Evolutionary conservation across 2,329 filamentous ascomycete genomes (phyloP).

Genomic region (Pyricularia pennisetigena): DNA sequence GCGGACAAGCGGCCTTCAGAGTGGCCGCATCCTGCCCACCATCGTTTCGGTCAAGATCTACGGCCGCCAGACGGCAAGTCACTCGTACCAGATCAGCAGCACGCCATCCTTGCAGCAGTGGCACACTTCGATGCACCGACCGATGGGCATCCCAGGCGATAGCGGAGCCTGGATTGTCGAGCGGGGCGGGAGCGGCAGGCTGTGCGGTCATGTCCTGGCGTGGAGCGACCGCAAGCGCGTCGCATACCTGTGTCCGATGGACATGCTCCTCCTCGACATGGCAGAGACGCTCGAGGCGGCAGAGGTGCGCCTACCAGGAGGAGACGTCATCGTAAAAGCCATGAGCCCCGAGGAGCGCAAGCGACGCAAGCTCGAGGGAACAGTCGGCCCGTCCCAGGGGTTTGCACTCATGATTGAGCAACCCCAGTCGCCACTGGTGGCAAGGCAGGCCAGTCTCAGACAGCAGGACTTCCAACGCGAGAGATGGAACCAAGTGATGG

Average conservation of each 20-base stretch:
- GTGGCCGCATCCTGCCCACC: slow-evolving; percentile 65
- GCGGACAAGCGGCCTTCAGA: slow-evolving; percentile 74
- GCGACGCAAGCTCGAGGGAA: background rate
- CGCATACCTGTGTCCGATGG: slow-evolving; percentile 94
- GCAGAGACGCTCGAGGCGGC: slow-evolving; percentile 63
- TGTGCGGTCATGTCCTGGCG: slow-evolving; percentile 85
- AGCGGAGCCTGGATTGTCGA: slow-evolving; percentile 91
- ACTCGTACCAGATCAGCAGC: slow-evolving; percentile 53
- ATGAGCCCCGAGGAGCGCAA: slow-evolving; percentile 8
- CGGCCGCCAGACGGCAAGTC: slow-evolving; percentile 70
- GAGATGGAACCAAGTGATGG: background rate
- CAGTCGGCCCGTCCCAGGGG: background rate
- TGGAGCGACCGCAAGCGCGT: slow-evolving; percentile 73
- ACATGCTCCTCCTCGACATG: slow-evolving; percentile 79
- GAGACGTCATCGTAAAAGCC: slow-evolving; percentile 28
- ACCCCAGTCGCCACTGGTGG: background rate
- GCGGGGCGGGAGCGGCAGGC: slow-evolving; percentile 55
- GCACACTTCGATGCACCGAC: slow-evolving; percentile 8
- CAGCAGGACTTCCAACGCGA: background rate
- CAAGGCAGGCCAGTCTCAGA: background rate
- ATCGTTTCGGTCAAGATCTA: slow-evolving; percentile 82
- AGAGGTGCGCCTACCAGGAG: slow-evolving; percentile 62
- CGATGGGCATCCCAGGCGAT: slow-evolving; percentile 70
- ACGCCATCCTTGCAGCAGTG: slow-evolving; percentile 12
- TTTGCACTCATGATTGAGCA: background rate